Conservation (phyloP, 2,329 filamentous ascomycete genomes). For the Fusarium lyarnte region DNA sequence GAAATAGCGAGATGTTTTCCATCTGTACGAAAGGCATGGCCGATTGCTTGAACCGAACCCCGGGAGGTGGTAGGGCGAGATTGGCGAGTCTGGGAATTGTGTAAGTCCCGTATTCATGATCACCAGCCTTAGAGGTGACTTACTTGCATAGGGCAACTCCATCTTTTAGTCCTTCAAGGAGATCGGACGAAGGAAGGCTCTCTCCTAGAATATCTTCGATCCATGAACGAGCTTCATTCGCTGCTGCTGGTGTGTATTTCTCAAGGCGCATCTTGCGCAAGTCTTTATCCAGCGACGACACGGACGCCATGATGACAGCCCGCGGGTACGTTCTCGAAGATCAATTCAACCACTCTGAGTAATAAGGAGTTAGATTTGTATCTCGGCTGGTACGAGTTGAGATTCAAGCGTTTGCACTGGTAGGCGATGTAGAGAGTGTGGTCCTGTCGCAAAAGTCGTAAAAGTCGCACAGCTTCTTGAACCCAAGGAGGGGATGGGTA, state of each 20-base stretch:
- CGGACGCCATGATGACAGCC: constrained; percentile 79
- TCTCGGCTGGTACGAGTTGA: constrained; percentile 1
- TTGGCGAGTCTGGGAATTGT: constrained; percentile 75
- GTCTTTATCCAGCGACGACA: constrained; percentile 93
- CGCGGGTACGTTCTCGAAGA: background rate
- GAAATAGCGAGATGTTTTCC: constrained; percentile 98
- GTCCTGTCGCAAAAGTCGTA: constrained; percentile 1
- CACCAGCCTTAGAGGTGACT: constrained; percentile 41
- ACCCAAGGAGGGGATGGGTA: constrained; percentile 13
- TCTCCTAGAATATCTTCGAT: constrained; percentile 85
- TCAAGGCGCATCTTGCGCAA: constrained; percentile 91
- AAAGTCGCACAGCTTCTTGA: constrained; percentile 1
- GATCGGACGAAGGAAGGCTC: constrained; percentile 75
- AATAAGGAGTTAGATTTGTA: background rate
- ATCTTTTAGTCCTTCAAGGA: constrained; percentile 88
- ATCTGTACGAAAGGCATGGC: constrained; percentile 99
- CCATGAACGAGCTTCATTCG: constrained; percentile 85
- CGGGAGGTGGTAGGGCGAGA: constrained; percentile 77
- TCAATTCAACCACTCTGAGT: background rate
- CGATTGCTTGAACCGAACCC: constrained; percentile 89
- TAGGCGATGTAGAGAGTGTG: background rate
- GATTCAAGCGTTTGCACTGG: background rate
- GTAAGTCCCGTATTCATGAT: constrained; percentile 31
- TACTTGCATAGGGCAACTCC: constrained; percentile 93
- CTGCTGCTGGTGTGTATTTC: constrained; percentile 90